A percentile compares a stretch with the other conserved stretches of the same genome.
phyloP scores from a whole-genome alignment of 2,329 filamentous ascomycete species.

The Colletotrichum zoysiae region DNA sequence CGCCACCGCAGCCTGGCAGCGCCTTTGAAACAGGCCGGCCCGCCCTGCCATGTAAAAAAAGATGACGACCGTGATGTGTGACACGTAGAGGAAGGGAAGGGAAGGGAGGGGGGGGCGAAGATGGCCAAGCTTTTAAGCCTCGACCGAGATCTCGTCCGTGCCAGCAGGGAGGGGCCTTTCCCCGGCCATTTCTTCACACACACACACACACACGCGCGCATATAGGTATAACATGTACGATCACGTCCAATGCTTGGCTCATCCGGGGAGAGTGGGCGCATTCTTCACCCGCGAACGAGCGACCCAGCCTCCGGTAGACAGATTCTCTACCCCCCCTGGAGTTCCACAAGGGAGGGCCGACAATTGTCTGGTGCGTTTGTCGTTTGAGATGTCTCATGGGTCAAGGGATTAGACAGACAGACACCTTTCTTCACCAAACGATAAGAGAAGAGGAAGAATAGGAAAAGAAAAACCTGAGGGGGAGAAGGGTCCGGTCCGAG shows the following conservation, averaged over 20 bases:
- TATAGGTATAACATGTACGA: too few species aligned
- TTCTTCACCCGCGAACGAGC: slow-evolving; percentile 20
- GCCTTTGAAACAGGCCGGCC: slow-evolving; percentile 35
- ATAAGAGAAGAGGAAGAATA: too few species aligned
- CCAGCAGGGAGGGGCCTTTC: slow-evolving; percentile 7
- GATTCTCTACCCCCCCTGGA: background rate
- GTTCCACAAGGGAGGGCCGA: slow-evolving; percentile 7
- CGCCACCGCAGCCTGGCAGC: slow-evolving; percentile 21
- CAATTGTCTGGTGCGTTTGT: slow-evolving; percentile 30
- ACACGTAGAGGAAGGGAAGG: slow-evolving; percentile 7
- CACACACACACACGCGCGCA: too few species aligned
- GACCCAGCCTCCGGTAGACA: slow-evolving; percentile 17
- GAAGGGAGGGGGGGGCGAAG: background rate
- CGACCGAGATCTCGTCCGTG: slow-evolving; percentile 34
- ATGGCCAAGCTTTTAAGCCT: slow-evolving; percentile 34
- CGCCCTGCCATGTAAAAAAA: slow-evolving; percentile 15
- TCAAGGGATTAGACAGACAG: slow-evolving; percentile 16
- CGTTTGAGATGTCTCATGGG: slow-evolving; percentile 38
- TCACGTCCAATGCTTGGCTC: background rate
- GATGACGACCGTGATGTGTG: slow-evolving; percentile 24
- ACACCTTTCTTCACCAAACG: background rate
- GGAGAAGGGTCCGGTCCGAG: background rate
- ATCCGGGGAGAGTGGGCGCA: slow-evolving; percentile 7
- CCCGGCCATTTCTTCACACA: background rate
- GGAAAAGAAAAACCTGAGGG: too few species aligned